Base-by-base conservation (phyloP, 805 yeast species). In the Torulaspora microellipsoides region DNA sequence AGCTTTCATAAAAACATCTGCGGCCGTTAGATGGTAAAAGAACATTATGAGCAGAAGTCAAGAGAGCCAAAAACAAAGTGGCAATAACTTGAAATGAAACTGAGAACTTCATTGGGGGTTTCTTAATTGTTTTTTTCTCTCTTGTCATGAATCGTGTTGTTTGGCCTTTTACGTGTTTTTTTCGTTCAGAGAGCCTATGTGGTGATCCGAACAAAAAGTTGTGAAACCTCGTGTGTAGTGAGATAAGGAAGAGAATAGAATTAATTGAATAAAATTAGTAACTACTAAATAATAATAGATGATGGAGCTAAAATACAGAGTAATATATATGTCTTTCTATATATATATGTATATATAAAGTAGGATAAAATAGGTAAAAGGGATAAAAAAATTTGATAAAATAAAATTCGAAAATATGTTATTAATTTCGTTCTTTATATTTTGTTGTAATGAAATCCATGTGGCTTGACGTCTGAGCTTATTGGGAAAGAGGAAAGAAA, bases 1-100 rank as follows among this genome's bases (percentile, higher is more conserved):
- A 73, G 46, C 75, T 75, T 62, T 93, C 98, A 58, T 75, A 88
- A 68, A 88, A 91, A 68, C 99, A 91, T 59, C 83, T 83, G 61
- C 83, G 83, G 23, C 95, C 93, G 56, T 82, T 73, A 13, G 96
- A 80, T 11, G 93, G 88, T 44, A 90, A 69, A 50, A 86, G 71
- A 29, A 87, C 91, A 56, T 86, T 87, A 65, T 88, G 96, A 1
- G 95, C 95, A 8, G 43, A 30, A 23, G 52, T 52, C 31, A 47
- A 15, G 15, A 36, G 13, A 39, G 49, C 40, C 36, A 52, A 32
- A 27, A 42, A 34, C 11, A 46, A 13, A 12, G 51, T 31, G 13
- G 44, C 32, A 9, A 37, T 29, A n/a, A 43, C 32, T 34, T 47
- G 50, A 17, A 40, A 12, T 17, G 36, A 27, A 34, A 34, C 25